Evolutionary conservation across 1,284 basidiomycete species (phyloP).

Genomic region (Ceratorhiza oryzae-sativae): DNA sequence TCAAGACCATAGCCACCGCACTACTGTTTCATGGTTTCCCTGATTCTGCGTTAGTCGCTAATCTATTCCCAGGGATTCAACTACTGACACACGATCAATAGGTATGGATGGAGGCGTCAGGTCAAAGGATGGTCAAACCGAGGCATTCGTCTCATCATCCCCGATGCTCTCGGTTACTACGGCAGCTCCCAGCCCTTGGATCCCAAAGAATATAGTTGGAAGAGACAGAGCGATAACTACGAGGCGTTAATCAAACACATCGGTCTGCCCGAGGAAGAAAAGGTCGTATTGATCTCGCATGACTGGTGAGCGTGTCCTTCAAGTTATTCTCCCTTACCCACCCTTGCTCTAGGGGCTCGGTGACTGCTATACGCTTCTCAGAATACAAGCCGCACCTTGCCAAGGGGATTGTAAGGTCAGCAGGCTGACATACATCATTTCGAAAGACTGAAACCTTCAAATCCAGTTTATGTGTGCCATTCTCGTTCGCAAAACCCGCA

Average conservation of each 20-base stretch:
- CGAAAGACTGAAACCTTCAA: too few species aligned
- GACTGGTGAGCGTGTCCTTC: conserved; percentile 12
- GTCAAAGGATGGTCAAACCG: conserved; percentile 37
- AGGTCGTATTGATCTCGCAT: conserved; percentile 24
- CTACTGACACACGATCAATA: background rate
- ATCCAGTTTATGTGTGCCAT: conserved; percentile 20
- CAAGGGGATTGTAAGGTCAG: conserved; percentile 11
- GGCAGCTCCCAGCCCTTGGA: conserved; percentile 37
- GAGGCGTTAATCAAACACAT: conserved; percentile 5
- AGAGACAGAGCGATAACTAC: conserved; percentile 24
- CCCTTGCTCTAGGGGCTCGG: conserved; percentile 15
- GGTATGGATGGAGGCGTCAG: conserved; percentile 34
- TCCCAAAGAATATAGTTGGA: conserved; percentile 22
- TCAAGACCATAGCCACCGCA: conserved; percentile 14
- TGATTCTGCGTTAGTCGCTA: conserved; percentile 29
- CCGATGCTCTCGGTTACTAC: conserved; percentile 24
- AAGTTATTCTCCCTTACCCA: background rate
- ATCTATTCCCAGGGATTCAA: too few species aligned
- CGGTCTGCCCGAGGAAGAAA: conserved; percentile 26
- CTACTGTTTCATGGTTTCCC: conserved; percentile 34
- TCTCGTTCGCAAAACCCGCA: background rate
- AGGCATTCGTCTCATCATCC: conserved; percentile 34
- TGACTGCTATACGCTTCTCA: conserved; percentile 8
- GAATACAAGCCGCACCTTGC: conserved; percentile 31
- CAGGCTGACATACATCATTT: too few species aligned